Percentiles rank a stretch among this genome's conserved stretches.
These are phyloP conservation scores for Plenodomus biglobosus DNA, from an alignment of 2,329 filamentous ascomycete species.

Conservation along the genomic window DNA sequence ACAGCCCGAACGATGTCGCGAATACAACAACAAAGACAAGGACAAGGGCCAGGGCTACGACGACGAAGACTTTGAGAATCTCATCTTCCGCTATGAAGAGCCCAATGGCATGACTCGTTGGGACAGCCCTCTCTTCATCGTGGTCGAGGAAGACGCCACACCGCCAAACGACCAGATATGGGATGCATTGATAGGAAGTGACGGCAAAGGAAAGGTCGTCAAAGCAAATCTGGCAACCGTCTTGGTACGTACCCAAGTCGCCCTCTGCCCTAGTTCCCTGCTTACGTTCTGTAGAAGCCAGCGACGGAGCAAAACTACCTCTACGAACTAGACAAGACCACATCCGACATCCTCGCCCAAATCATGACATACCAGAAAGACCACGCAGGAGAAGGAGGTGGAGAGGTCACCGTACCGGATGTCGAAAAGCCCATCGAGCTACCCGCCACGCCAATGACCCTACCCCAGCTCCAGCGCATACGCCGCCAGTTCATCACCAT, in stretches of 20 bases:
- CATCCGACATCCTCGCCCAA: constrained; percentile 71
- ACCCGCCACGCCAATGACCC: constrained; percentile 64
- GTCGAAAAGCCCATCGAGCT: constrained; percentile 64
- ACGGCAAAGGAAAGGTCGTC: constrained; percentile 66
- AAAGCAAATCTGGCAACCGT: constrained; percentile 76
- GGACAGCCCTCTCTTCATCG: constrained; percentile 80
- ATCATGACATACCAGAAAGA: constrained; percentile 69
- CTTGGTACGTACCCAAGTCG: constrained; percentile 44
- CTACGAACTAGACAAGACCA: constrained; percentile 76
- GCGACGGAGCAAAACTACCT: constrained; percentile 69
- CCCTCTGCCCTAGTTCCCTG: neutral
- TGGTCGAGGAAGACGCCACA: constrained; percentile 73
- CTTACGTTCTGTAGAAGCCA: constrained; percentile 51
- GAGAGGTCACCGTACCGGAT: constrained; percentile 57
- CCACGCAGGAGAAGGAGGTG: constrained; percentile 63
- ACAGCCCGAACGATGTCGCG: constrained; percentile 56
- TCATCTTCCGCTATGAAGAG: constrained; percentile 82
- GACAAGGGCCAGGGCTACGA: constrained; percentile 53
- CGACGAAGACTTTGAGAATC: constrained; percentile 71
- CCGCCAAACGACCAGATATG: constrained; percentile 71
- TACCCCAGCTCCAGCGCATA: constrained; percentile 76
- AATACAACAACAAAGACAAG: constrained; percentile 56
- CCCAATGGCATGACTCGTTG: constrained; percentile 82
- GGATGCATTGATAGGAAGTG: constrained; percentile 65
- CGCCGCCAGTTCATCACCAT: constrained; percentile 75